phyloP scores from a whole-genome alignment of 73 alveolate species.

The Paramecium bursaria region DNA sequence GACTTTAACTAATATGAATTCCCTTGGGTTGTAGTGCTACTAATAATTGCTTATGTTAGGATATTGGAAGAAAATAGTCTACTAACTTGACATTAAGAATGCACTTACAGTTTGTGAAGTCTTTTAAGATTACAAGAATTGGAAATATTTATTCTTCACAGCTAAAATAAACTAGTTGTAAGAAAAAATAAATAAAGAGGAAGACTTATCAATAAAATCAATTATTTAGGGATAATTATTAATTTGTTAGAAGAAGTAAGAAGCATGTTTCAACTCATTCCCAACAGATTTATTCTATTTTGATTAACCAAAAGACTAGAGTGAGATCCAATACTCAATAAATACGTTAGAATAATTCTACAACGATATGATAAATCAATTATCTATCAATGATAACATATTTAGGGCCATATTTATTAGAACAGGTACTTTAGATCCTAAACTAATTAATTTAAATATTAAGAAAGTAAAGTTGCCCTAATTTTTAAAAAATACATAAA shows the following conservation, averaged over 20 bases:
- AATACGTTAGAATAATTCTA: slow-evolving; percentile 18
- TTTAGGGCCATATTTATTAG: background rate
- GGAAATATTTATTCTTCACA: slow-evolving; percentile 19
- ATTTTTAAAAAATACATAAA: too few relatives aligned
- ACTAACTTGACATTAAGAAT: slow-evolving; percentile 54
- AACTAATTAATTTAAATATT: too few relatives aligned
- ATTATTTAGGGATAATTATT: background rate
- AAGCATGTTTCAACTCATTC: background rate
- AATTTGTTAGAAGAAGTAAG: background rate
- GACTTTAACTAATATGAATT: slow-evolving; percentile 20
- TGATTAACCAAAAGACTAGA: slow-evolving; percentile 13
- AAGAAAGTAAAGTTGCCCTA: too few relatives aligned
- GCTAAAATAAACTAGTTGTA: background rate
- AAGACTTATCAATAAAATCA: background rate
- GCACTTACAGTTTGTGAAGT: slow-evolving; percentile 48
- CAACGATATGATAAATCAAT: background rate
- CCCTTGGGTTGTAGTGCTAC: slow-evolving; percentile 59
- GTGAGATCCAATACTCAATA: slow-evolving; percentile 3
- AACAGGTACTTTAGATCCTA: slow-evolving; percentile 1
- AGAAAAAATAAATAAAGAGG: background rate
- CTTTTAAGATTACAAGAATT: slow-evolving; percentile 62
- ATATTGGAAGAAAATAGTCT: slow-evolving; percentile 71
- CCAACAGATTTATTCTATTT: background rate
- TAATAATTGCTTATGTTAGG: slow-evolving; percentile 63
- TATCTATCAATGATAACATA: background rate